A percentile compares a stretch with the other conserved stretches of the same genome.
phyloP scores from a whole-genome alignment of 306 rosid genomes.

The Cicer judaicum region DNA sequence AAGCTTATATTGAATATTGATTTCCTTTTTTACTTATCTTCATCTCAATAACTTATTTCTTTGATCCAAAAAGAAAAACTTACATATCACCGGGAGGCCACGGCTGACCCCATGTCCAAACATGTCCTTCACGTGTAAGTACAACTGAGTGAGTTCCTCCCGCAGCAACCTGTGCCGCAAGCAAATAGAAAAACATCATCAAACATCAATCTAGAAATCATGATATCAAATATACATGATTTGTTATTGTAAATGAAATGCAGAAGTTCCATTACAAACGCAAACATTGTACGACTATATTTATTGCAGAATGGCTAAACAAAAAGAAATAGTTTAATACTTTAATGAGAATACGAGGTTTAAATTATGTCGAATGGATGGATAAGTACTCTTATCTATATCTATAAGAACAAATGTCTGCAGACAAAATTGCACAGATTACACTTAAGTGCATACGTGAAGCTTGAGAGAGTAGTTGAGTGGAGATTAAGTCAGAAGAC shows the following conservation, averaged over 20 bases:
- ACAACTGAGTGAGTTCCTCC: conserved; percentile 99
- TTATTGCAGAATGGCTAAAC: conserved; percentile 12
- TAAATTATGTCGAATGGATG: background rate
- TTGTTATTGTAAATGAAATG: conserved; percentile 17
- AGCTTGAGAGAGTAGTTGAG: conserved; percentile 5
- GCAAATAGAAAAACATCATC: conserved; percentile 29
- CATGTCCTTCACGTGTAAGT: conserved; percentile 93
- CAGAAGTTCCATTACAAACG: background rate
- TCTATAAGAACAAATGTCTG: background rate
- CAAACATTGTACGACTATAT: conserved; percentile 17
- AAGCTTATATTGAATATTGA: background rate
- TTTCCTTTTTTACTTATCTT: conserved; percentile 5
- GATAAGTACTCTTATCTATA: background rate
- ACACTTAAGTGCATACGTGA: background rate
- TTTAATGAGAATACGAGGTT: background rate
- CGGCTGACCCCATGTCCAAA: conserved; percentile 99
- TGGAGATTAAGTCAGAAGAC: background rate
- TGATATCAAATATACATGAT: background rate
- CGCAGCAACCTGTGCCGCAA: conserved; percentile 81
- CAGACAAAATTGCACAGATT: background rate
- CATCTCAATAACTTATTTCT: conserved; percentile 18
- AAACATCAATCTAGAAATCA: conserved; percentile 21
- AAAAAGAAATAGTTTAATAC: background rate
- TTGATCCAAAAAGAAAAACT: background rate
- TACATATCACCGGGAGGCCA: conserved; percentile 99